phyloP scores from a whole-genome alignment of 1,284 basidiomycete species.

The Neolentinus lepideus region DNA sequence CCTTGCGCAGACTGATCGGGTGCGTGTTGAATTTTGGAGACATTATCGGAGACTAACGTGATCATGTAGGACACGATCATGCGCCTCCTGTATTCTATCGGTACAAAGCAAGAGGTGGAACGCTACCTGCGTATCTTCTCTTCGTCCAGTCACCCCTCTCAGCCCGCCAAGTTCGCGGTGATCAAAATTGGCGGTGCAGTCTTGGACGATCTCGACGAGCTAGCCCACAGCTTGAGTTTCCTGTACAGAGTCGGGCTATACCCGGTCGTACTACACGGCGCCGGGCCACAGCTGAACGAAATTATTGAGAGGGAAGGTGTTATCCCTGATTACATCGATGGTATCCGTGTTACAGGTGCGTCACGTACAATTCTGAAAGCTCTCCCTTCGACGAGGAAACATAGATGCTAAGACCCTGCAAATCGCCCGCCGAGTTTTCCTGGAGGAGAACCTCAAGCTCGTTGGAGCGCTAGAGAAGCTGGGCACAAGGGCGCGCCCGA shows the following conservation, averaged over 20 bases:
- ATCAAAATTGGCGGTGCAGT: slow-evolving; percentile 95
- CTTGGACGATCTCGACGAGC: slow-evolving; percentile 82
- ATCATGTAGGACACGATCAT: slow-evolving; percentile 79
- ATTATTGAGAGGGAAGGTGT: slow-evolving; percentile 88
- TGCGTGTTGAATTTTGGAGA: slow-evolving; percentile 16
- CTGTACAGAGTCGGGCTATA: slow-evolving; percentile 91
- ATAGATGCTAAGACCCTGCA: slow-evolving; percentile 87
- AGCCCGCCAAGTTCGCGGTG: slow-evolving; percentile 88
- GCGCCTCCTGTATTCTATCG: slow-evolving; percentile 89
- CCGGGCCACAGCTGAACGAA: slow-evolving; percentile 90
- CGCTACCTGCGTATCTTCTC: slow-evolving; percentile 95
- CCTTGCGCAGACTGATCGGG: slow-evolving; percentile 53
- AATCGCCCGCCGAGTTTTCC: slow-evolving; percentile 91
- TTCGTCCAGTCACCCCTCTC: slow-evolving; percentile 74
- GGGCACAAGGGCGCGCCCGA: slow-evolving; percentile 90
- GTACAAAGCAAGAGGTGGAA: slow-evolving; percentile 92
- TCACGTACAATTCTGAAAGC: slow-evolving; percentile 8
- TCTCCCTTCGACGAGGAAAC: neutral
- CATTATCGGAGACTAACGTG: neutral
- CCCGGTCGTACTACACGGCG: slow-evolving; percentile 91
- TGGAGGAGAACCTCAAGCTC: slow-evolving; percentile 91
- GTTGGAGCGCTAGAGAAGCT: slow-evolving; percentile 87
- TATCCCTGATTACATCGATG: slow-evolving; percentile 91
- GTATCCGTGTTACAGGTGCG: slow-evolving; percentile 88
- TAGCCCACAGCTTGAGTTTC: slow-evolving; percentile 90